Percentiles rank a stretch among this genome's conserved stretches.
Conservation (phyloP, 2,329 filamentous ascomycete species). For the Magnaporthiopsis incrustans region DNA sequence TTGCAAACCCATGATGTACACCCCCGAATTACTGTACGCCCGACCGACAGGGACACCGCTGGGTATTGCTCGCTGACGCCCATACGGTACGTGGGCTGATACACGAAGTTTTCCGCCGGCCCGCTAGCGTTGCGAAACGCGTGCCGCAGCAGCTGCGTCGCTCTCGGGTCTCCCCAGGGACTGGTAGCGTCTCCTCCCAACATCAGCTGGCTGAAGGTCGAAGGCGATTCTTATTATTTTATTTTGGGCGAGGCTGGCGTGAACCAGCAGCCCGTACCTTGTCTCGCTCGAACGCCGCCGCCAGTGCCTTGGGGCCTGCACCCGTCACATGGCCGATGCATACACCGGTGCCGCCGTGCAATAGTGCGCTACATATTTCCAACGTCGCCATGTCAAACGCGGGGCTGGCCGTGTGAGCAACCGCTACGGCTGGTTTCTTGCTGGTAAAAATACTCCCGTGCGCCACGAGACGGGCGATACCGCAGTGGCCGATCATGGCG, state of each 20-base stretch:
- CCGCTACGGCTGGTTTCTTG: background rate
- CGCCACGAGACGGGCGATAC: background rate
- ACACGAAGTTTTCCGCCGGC: background rate
- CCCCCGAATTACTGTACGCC: background rate
- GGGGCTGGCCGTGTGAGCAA: background rate
- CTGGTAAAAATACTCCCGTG: background rate
- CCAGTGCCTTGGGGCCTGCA: background rate
- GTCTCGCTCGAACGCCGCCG: background rate
- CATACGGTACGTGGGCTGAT: background rate
- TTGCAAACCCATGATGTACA: constrained; percentile 37
- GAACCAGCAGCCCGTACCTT: background rate
- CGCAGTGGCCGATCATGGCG: background rate
- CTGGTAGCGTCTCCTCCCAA: background rate
- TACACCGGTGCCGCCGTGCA: background rate
- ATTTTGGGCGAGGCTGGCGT: too few relatives aligned
- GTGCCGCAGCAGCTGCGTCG: background rate
- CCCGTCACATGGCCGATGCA: background rate
- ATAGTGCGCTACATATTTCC: background rate
- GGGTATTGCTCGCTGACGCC: background rate
- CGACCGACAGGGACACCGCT: background rate
- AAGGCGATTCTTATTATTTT: too few relatives aligned
- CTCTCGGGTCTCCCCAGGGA: background rate
- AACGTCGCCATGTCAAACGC: background rate
- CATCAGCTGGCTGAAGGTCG: background rate
- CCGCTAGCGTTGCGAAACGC: constrained; percentile 3